Conservation (phyloP, 2,329 filamentous ascomycete species). For the Coleophoma crateriformis region DNA sequence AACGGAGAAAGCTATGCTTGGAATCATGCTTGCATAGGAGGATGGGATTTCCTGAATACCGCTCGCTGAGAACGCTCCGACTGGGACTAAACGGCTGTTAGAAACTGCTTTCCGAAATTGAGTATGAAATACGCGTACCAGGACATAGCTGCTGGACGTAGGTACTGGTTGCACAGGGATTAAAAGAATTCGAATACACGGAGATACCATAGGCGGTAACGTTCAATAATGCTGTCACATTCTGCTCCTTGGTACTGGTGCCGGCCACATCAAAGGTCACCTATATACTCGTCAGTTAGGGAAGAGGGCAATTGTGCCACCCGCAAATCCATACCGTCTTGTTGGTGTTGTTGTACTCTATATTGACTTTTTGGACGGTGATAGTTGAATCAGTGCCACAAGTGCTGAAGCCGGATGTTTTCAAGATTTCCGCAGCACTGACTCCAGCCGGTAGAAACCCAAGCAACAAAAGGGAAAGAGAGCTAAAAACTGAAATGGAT, state of each 20-base stretch:
- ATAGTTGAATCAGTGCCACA: constrained; percentile 60
- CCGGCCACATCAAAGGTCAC: constrained; percentile 74
- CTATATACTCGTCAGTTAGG: background rate
- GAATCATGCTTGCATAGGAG: constrained; percentile 69
- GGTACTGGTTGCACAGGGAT: constrained; percentile 69
- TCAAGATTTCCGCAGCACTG: constrained; percentile 65
- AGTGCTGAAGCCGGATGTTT: constrained; percentile 73
- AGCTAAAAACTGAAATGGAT: constrained; percentile 16
- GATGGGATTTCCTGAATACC: constrained; percentile 69
- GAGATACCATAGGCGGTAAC: constrained; percentile 80
- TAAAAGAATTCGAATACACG: constrained; percentile 74
- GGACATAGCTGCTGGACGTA: constrained; percentile 76
- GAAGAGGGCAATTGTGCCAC: background rate
- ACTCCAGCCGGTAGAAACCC: constrained; percentile 31
- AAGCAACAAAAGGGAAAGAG: constrained; percentile 22
- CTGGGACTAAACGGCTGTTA: constrained; percentile 52
- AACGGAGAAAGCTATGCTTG: constrained; percentile 81
- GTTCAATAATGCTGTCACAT: constrained; percentile 70
- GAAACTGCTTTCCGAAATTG: constrained; percentile 1
- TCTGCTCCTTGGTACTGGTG: constrained; percentile 65
- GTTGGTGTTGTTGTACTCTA: constrained; percentile 72
- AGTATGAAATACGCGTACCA: constrained; percentile 40
- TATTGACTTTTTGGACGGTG: constrained; percentile 66
- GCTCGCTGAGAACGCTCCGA: constrained; percentile 65
- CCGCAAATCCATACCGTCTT: constrained; percentile 46